phyloP scores from a whole-genome alignment of 2,329 filamentous ascomycete genomes.

The Aurifilum marmelostoma region DNA sequence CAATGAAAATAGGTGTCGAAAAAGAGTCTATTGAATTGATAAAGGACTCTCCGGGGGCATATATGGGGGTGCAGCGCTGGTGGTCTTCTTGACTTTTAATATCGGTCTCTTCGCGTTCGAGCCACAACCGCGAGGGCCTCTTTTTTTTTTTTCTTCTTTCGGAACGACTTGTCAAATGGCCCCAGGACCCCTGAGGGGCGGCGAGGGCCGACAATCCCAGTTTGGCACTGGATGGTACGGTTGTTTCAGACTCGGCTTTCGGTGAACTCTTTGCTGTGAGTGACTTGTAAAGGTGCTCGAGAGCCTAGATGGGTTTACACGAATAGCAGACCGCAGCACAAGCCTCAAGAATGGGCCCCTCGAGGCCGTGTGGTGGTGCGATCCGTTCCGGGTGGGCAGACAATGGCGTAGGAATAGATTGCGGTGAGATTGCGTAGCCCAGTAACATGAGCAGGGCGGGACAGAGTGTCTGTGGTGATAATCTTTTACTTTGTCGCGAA shows the following conservation, averaged over 20 bases:
- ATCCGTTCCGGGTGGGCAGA: constrained; percentile 26
- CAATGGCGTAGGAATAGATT: constrained; percentile 23
- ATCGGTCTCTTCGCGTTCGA: background rate
- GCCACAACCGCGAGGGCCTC: constrained; percentile 6
- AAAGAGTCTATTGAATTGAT: constrained; percentile 22
- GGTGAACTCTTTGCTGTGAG: background rate
- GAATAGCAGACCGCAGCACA: constrained; percentile 1
- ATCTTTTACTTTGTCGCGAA: background rate
- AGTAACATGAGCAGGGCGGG: constrained; percentile 5
- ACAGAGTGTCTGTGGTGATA: background rate
- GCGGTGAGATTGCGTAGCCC: background rate
- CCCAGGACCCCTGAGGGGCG: background rate
- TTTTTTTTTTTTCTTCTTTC: background rate
- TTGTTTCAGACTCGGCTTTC: constrained; percentile 21
- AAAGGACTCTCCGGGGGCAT: constrained; percentile 28
- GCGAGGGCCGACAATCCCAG: background rate
- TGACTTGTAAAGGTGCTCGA: no score
- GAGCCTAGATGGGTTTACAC: background rate
- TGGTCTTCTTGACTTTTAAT: constrained; percentile 11
- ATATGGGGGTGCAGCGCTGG: constrained; percentile 7
- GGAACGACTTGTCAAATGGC: background rate
- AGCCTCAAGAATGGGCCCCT: background rate
- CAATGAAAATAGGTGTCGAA: constrained; percentile 10
- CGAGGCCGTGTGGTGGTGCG: constrained; percentile 22
- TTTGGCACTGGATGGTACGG: background rate